Evolutionary conservation across 495 filamentous ascomycete species (phyloP).

Genomic region (Neurospora sp.): DNA sequence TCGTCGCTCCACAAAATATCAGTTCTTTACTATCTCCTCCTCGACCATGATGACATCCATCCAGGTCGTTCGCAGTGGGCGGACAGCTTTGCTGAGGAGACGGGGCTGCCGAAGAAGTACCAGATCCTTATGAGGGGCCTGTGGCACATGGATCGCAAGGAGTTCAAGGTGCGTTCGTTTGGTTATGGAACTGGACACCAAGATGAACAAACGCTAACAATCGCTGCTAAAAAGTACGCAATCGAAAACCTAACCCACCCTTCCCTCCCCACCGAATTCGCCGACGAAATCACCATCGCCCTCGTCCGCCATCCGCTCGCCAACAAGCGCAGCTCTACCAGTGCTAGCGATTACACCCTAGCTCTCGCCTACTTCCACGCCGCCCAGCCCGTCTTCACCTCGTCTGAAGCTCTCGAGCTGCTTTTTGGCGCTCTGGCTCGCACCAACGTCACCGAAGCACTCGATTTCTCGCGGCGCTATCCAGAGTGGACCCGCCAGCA

Average conservation of each 20-base stretch:
- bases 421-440: constrained; percentile 58
- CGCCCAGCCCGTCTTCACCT: constrained; percentile 53
- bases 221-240: constrained; percentile 40
- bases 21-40: constrained; percentile 69
- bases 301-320: constrained; percentile 52
- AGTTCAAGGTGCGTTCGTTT: constrained; percentile 45
- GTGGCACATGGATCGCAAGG: constrained; percentile 65
- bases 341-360: constrained; percentile 43
- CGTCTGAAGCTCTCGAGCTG: constrained; percentile 44
- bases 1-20: constrained; percentile 66
- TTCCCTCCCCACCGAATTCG: constrained; percentile 64
- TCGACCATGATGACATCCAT: constrained; percentile 51
- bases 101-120: constrained; percentile 50
- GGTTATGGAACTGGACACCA: background rate
- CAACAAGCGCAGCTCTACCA: constrained; percentile 9
- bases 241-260: constrained; percentile 65
- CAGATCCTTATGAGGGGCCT: constrained; percentile 67
- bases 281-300: constrained; percentile 64
- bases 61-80: constrained; percentile 39
- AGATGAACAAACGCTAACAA: background rate
- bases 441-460: constrained; percentile 59
- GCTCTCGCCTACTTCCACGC: constrained; percentile 69
- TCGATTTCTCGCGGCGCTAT: constrained; percentile 58
- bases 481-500: constrained; percentile 47
- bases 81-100: constrained; percentile 39